phyloP scores from a whole-genome alignment of 2,329 filamentous ascomycete species.

The Colletotrichum truncatum region DNA sequence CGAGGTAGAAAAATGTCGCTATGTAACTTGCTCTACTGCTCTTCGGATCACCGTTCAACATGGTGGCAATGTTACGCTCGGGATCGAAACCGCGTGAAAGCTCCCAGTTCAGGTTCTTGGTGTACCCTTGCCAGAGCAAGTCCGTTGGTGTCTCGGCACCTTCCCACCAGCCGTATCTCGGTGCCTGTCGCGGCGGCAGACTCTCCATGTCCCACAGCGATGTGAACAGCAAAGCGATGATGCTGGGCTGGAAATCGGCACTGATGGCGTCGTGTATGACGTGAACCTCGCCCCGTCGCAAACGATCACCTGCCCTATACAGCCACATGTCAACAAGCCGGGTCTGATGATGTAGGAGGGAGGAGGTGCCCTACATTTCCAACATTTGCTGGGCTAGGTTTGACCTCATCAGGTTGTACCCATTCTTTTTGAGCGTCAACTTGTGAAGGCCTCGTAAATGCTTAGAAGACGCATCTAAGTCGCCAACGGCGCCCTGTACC shows the following conservation, averaged over 20 bases:
- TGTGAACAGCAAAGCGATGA: slow-evolving; percentile 54
- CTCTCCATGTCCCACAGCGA: slow-evolving; percentile 51
- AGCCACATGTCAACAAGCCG: not conserved
- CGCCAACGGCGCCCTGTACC: slow-evolving; percentile 51
- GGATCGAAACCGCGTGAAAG: slow-evolving; percentile 44
- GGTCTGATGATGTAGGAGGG: not conserved
- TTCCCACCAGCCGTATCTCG: slow-evolving; percentile 47
- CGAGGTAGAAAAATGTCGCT: slow-evolving; percentile 57
- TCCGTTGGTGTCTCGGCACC: slow-evolving; percentile 45
- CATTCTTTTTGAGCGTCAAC: slow-evolving; percentile 36
- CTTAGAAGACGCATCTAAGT: slow-evolving; percentile 52
- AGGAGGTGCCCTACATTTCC: slow-evolving; percentile 43
- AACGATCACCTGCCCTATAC: slow-evolving; percentile 50
- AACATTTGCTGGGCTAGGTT: slow-evolving; percentile 53
- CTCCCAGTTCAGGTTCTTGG: slow-evolving; percentile 47
- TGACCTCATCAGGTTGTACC: slow-evolving; percentile 38
- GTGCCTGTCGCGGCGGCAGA: slow-evolving; percentile 44
- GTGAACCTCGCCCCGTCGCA: slow-evolving; percentile 51
- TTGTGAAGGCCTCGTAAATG: slow-evolving; percentile 50
- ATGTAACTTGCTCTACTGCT: slow-evolving; percentile 55
- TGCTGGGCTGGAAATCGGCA: slow-evolving; percentile 52
- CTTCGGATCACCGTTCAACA: slow-evolving; percentile 45
- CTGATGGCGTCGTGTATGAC: slow-evolving; percentile 35
- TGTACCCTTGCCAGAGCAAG: slow-evolving; percentile 46
- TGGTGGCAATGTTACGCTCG: slow-evolving; percentile 42